These are phyloP conservation scores for Ceriops zippeliana DNA, from an alignment of 345 rosid species.

Conservation along the genomic window DNA sequence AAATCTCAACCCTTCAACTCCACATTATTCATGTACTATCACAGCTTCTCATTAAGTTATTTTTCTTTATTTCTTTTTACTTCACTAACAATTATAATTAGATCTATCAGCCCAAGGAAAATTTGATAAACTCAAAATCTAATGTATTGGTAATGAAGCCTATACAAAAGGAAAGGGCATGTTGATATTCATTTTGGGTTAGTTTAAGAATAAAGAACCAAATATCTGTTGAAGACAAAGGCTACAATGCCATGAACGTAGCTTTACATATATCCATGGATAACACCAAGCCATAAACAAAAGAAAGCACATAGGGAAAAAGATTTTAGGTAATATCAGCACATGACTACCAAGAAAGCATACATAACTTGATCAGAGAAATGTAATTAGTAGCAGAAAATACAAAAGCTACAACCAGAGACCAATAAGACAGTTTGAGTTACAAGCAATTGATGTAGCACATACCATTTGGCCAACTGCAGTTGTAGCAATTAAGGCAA, in stretches of 20 bases:
- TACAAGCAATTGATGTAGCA: conserved; percentile 1
- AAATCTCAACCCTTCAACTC: not conserved
- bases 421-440: conserved; percentile 7
- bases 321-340: not conserved
- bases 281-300: not conserved
- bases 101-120: no score
- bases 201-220: not conserved
- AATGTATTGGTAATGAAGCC: not conserved
- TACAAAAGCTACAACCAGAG: conserved; percentile 5
- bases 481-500: conserved; percentile 47
- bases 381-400: not conserved
- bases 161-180: not conserved
- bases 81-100: no score
- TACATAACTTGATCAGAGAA: not conserved
- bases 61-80: no score
- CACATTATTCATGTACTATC: not conserved
- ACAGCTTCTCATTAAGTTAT: no score
- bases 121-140: no score
- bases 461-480: conserved; percentile 82
- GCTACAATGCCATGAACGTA: not conserved
- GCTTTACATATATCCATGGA: not conserved
- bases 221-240: not conserved
- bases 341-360: not conserved
- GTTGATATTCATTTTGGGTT: not conserved
- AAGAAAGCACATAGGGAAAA: not conserved